These are phyloP conservation scores for Pouteria glomerata DNA, from an alignment of 148 eudicot genomes.

Conservation along the genomic window DNA sequence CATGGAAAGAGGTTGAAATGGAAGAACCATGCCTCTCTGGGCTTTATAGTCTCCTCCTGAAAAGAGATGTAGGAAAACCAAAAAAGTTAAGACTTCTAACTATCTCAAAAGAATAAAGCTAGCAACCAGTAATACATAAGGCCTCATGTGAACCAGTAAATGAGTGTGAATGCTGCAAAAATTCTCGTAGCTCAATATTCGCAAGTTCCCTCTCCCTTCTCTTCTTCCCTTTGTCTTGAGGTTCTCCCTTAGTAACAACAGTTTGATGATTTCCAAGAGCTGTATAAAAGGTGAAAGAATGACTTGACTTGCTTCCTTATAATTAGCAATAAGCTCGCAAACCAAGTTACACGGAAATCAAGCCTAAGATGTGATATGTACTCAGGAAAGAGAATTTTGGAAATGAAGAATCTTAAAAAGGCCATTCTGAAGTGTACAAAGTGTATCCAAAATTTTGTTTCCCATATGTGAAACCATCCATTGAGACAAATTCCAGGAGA, in stretches of 20 bases:
- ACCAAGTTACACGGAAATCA: not conserved
- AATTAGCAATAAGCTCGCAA: not conserved
- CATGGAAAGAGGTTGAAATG: conserved; percentile 94
- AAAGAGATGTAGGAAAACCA: conserved; percentile 12
- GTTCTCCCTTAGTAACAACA: conserved; percentile 40
- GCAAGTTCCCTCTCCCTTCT: conserved; percentile 27
- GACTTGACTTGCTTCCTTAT: conserved; percentile 5
- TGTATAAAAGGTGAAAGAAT: conserved; percentile 26
- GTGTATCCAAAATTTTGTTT: not conserved
- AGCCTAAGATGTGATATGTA: not conserved
- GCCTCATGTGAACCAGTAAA: conserved; percentile 46
- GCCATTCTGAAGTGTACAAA: not conserved
- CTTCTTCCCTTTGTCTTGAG: conserved; percentile 24
- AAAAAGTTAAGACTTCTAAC: not conserved
- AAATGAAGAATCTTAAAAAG: not conserved
- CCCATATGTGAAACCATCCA: not conserved
- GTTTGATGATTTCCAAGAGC: conserved; percentile 73
- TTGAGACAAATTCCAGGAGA: conserved; percentile 10
- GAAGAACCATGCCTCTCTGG: conserved; percentile 91
- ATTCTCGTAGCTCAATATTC: conserved; percentile 53
- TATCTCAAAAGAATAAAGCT: not conserved
- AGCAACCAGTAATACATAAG: not conserved
- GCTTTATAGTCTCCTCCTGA: conserved; percentile 48
- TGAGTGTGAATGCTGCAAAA: conserved; percentile 71
- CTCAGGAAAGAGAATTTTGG: not conserved